Evolutionary conservation across 768 basidiomycete genomes (phyloP).

Genomic region (Boletus rubescentipes): DNA sequence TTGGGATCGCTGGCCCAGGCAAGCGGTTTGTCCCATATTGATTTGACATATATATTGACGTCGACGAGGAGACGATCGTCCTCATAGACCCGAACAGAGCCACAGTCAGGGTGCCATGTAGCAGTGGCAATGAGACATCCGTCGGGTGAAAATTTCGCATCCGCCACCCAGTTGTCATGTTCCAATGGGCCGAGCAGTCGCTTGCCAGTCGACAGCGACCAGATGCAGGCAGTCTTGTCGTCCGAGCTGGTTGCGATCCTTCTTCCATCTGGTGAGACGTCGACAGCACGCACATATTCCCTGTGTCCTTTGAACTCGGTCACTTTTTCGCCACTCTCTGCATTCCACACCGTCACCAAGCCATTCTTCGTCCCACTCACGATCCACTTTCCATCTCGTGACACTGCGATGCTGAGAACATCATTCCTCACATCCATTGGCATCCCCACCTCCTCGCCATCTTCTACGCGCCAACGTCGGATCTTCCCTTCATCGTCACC

Average conservation of each 20-base stretch:
- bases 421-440: background rate
- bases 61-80: background rate
- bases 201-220: background rate
- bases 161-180: too few relatives aligned
- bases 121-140: background rate
- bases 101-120: background rate
- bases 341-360: conserved; percentile 1
- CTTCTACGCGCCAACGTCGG: background rate
- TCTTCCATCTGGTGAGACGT: conserved; percentile 1
- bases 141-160: background rate
- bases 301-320: background rate
- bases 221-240: background rate
- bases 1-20: background rate
- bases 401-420: background rate
- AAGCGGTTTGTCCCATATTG: background rate
- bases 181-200: background rate
- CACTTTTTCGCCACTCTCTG: background rate
- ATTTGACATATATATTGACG: background rate
- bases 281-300: background rate
- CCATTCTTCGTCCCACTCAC: background rate
- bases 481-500: background rate
- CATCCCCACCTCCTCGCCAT: background rate
- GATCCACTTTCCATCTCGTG: background rate
- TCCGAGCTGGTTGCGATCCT: background rate
- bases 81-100: background rate